These are phyloP conservation scores for Pestalotiopsis sp. DNA, from an alignment of 2,329 filamentous ascomycete species.

Conservation along the genomic window DNA sequence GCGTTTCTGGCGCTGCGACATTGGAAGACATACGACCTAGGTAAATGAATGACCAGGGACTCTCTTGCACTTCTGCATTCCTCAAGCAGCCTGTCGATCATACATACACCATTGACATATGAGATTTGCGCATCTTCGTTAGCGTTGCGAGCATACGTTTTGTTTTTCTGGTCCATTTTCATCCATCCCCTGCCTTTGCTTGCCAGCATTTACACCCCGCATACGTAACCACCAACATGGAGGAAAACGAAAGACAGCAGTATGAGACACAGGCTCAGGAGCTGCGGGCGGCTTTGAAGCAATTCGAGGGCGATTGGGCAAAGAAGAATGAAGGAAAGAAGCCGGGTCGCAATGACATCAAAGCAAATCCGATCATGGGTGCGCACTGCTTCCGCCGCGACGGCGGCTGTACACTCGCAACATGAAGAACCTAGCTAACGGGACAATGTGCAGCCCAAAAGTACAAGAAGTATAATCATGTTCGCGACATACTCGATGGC, in stretches of 20 bases:
- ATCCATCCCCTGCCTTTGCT: neutral
- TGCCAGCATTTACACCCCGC: neutral
- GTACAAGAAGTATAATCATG: constrained; percentile 74
- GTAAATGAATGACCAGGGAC: neutral
- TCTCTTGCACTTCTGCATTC: neutral
- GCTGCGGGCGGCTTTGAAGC: constrained; percentile 70
- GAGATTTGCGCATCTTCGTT: neutral
- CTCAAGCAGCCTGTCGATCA: neutral
- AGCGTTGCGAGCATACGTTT: neutral
- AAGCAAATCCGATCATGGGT: constrained; percentile 71
- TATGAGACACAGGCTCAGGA: constrained; percentile 52
- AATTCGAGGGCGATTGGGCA: constrained; percentile 71
- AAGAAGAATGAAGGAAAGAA: constrained; percentile 64
- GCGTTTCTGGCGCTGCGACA: neutral
- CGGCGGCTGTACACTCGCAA: neutral
- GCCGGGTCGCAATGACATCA: constrained; percentile 74
- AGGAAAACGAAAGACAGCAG: constrained; percentile 40
- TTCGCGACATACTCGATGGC: constrained; percentile 59
- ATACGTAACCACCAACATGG: constrained; percentile 37
- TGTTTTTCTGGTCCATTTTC: neutral
- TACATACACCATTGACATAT: neutral
- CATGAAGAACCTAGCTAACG: neutral
- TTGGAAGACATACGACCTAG: no score
- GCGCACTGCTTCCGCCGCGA: constrained; percentile 23
- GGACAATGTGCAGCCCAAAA: constrained; percentile 56